These are phyloP conservation scores for Saccharomyces jurei DNA, from an alignment of 805 yeast genomes.

Conservation along the genomic window DNA sequence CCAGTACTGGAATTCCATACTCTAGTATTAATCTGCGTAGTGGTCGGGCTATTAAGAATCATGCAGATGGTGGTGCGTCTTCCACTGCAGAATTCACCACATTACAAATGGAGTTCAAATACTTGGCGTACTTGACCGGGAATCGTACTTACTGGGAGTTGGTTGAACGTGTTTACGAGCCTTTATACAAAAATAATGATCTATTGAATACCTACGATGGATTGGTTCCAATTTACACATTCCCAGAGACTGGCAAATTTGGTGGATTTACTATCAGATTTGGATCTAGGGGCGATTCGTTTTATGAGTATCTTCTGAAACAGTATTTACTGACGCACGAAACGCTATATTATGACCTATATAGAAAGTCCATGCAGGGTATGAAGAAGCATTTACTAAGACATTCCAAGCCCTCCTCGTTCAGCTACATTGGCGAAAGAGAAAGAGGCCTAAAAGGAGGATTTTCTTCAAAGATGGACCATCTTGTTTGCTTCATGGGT, in stretches of 20 bases:
- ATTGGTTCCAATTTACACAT: slow-evolving; percentile 71
- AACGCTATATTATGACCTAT: slow-evolving; percentile 60
- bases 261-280: slow-evolving; percentile 60
- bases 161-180: slow-evolving; percentile 65
- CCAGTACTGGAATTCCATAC: slow-evolving; percentile 64
- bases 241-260: slow-evolving; percentile 67
- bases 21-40: slow-evolving; percentile 67
- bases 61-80: slow-evolving; percentile 67
- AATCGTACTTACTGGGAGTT: slow-evolving; percentile 70
- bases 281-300: slow-evolving; percentile 90
- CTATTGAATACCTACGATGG: slow-evolving; percentile 43
- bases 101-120: slow-evolving; percentile 79
- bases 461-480: slow-evolving; percentile 76
- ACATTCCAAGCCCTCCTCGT: slow-evolving; percentile 51
- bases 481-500: slow-evolving; percentile 84
- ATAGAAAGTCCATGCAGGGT: slow-evolving; percentile 68
- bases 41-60: slow-evolving; percentile 52
- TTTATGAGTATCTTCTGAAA: slow-evolving; percentile 80
- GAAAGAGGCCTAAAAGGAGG: slow-evolving; percentile 55
- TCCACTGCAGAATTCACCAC: slow-evolving; percentile 89
- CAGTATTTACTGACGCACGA: slow-evolving; percentile 74
- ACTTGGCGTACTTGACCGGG: slow-evolving; percentile 71
- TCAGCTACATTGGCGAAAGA: slow-evolving; percentile 70
- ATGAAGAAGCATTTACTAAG: slow-evolving; percentile 59
- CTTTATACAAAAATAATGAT: slow-evolving; percentile 52